A percentile compares a stretch with the other conserved stretches of the same genome.
Conservation (phyloP, 805 yeast genomes). For the Candida sakaeoensis region DNA sequence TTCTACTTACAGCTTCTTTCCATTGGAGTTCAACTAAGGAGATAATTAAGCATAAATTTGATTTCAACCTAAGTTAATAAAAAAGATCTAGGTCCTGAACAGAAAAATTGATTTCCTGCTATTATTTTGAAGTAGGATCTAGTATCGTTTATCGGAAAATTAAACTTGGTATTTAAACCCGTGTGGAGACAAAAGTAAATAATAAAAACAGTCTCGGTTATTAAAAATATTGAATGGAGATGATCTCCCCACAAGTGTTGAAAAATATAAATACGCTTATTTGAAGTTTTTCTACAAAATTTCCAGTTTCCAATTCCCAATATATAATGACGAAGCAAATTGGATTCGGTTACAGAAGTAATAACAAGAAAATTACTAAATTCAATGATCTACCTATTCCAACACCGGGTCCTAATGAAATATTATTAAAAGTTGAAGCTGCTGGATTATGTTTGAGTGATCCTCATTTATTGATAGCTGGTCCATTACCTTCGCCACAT, state of each 20-base stretch:
- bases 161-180: too few relatives aligned
- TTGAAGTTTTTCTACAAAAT: too few relatives aligned
- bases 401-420: conserved; percentile 24
- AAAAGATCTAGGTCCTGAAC: too few relatives aligned
- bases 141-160: too few relatives aligned
- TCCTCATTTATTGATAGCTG: conserved; percentile 28
- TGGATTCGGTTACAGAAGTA: conserved; percentile 31
- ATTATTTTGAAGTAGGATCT: too few relatives aligned
- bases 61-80: too few relatives aligned
- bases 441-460: conserved; percentile 45
- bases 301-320: not conserved
- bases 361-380: conserved; percentile 20
- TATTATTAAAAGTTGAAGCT: conserved; percentile 38
- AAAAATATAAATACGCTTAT: not conserved
- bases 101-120: too few relatives aligned
- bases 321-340: conserved; percentile 16
- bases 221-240: too few relatives aligned
- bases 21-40: too few relatives aligned
- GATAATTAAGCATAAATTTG: too few relatives aligned
- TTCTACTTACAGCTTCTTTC: too few relatives aligned
- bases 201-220: not conserved
- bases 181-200: too few relatives aligned
- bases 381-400: conserved; percentile 29
- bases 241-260: not conserved
- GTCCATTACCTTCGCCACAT: conserved; percentile 15